Base-by-base conservation (phyloP, 139 green algal species). In the Monoraphidium neglectum region DNA sequence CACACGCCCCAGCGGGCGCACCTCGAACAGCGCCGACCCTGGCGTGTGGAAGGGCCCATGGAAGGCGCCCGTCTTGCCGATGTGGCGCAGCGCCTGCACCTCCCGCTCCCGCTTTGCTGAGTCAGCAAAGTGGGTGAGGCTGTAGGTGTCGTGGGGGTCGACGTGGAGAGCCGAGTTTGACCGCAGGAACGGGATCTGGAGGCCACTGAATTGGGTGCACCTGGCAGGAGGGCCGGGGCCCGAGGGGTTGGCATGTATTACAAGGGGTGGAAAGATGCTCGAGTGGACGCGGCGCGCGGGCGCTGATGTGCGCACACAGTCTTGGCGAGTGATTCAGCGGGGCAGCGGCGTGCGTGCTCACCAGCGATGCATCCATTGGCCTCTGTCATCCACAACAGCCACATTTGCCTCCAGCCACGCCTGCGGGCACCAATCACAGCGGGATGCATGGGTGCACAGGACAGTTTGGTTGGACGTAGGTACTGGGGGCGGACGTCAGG, bases 161-260 rank as follows among this genome's bases (percentile, higher is more conserved):
- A 47, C 40, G 47, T 73, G 67, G n/a, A 73, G 40, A n/a, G 43
- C 67, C 35, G 67, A 62, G 1, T 46, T 46, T 30, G 43, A 62
- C n/a, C 67, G 67, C 43, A 73, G 67, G 47, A 62, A 28, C 12
- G n/a, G n/a, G 67, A 73, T 73, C 24, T 43, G 24, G 13, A 73
- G 47, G 16, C 28, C 47, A 12, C 13, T 21, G 15, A 73, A 73
- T 46, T 73, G 67, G 28, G 38, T 26, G 26, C 54, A n/a, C 43
- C 43, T 51, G 43, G 8, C 43, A 51, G 43, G 43, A 21, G 43
- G 43, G 43, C 12, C 12, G 43, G 43, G 43, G 43, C 43, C 8
- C 8, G 8, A 12, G 8, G 43, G 43, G 43, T 8, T 12, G 43
- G 43, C 8, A 12, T 51, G 8, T 51, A 8, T 21, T 8, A 8